Conservation (phyloP, 768 basidiomycete species). For the Macrolepiota albuminosa region DNA sequence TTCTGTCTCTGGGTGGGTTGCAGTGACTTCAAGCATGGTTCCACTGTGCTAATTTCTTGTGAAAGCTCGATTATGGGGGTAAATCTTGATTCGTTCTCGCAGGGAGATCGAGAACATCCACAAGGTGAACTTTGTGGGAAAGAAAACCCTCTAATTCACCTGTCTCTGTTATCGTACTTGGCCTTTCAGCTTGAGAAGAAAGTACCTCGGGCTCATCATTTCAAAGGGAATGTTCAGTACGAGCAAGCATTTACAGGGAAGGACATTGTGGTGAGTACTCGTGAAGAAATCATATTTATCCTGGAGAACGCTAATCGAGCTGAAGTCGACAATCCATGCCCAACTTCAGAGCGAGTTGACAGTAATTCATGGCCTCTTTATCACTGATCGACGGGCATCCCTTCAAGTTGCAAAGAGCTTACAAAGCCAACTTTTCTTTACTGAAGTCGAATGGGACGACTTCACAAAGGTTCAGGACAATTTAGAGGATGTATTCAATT, state of each 20-base stretch:
- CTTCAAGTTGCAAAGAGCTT: constrained; percentile 85
- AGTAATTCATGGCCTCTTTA: constrained; percentile 64
- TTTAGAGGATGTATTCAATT: constrained; percentile 91
- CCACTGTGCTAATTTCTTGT: neutral
- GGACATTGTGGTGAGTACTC: constrained; percentile 76
- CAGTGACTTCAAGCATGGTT: neutral
- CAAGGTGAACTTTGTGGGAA: neutral
- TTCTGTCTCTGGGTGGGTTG: neutral
- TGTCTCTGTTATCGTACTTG: constrained; percentile 80
- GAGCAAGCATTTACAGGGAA: constrained; percentile 92
- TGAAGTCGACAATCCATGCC: constrained; percentile 79
- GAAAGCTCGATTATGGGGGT: neutral
- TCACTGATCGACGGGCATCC: constrained; percentile 76
- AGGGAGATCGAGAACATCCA: neutral
- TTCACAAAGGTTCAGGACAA: constrained; percentile 71
- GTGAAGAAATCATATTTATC: neutral
- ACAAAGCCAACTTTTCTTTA: constrained; percentile 91
- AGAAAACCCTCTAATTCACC: constrained; percentile 31
- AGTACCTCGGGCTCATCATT: constrained; percentile 79
- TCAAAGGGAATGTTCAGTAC: constrained; percentile 91
- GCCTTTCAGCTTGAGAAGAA: constrained; percentile 87
- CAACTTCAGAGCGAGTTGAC: constrained; percentile 82
- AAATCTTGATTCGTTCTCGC: neutral
- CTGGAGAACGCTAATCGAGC: neutral
- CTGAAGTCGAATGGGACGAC: constrained; percentile 92